These are phyloP conservation scores for Collybiopsis luxurians DNA, from an alignment of 768 basidiomycete genomes.

Conservation along the genomic window DNA sequence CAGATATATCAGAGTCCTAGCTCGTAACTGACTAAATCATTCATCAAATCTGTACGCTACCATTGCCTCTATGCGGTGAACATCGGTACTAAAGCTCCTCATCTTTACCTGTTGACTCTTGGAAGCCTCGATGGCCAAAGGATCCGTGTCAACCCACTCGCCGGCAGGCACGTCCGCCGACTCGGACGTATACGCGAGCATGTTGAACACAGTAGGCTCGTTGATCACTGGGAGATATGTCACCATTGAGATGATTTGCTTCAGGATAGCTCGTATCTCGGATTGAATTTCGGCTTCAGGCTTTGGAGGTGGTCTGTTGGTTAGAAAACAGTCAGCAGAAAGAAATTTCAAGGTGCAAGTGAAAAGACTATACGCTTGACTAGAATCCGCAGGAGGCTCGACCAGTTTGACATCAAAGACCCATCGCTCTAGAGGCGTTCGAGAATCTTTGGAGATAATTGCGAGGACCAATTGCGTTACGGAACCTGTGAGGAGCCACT, in stretches of 20 bases:
- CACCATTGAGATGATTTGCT: slow-evolving; percentile 96
- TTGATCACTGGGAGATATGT: slow-evolving; percentile 96
- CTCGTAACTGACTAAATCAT: slow-evolving; percentile 10
- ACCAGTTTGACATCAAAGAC: slow-evolving; percentile 94
- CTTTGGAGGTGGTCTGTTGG: slow-evolving; percentile 51
- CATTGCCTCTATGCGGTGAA: slow-evolving; percentile 98
- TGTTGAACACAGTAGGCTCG: slow-evolving; percentile 95
- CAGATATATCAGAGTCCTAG: too few species aligned
- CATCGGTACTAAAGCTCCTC: slow-evolving; percentile 94
- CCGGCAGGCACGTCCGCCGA: slow-evolving; percentile 89
- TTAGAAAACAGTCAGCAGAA: too few species aligned
- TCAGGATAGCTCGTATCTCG: slow-evolving; percentile 96
- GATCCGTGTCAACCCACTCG: slow-evolving; percentile 96
- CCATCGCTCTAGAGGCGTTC: slow-evolving; percentile 93
- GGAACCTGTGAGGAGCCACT: slow-evolving; percentile 90
- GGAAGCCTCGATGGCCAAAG: slow-evolving; percentile 86
- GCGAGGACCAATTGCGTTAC: slow-evolving; percentile 94
- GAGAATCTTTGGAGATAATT: slow-evolving; percentile 93
- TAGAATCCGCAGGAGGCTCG: slow-evolving; percentile 51
- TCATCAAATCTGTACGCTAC: slow-evolving; percentile 91
- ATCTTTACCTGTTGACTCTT: slow-evolving; percentile 94
- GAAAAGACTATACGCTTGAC: slow-evolving; percentile 45
- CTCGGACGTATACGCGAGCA: slow-evolving; percentile 91
- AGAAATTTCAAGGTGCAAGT: neutral
- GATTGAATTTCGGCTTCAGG: slow-evolving; percentile 90